phyloP scores from a whole-genome alignment of 306 rosid species.

The Cucurbita moschata region DNA sequence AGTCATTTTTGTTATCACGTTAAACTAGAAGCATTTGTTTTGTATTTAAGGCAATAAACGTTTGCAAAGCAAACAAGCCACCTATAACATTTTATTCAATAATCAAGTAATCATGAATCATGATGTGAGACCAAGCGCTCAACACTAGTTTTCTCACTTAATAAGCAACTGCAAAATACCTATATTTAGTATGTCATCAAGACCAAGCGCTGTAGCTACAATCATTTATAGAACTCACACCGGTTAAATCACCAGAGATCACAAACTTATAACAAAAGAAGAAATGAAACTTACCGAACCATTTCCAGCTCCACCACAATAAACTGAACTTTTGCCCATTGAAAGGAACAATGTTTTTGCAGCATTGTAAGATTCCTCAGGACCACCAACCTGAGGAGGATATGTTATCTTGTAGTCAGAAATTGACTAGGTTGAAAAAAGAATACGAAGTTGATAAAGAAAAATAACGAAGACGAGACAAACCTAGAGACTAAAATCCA shows the following conservation, averaged over 20 bases:
- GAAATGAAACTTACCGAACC: conserved; percentile 64
- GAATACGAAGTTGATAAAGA: background rate
- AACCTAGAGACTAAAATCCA: background rate
- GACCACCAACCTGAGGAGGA: conserved; percentile 76
- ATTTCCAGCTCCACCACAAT: conserved; percentile 82
- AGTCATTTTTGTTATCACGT: background rate
- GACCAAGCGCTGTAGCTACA: background rate
- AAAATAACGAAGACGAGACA: background rate
- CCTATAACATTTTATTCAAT: background rate
- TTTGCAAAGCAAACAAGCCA: background rate
- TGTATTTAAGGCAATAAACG: background rate
- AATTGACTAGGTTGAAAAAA: background rate
- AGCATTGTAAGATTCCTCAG: conserved; percentile 56
- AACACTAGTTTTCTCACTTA: background rate
- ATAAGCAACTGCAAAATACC: background rate
- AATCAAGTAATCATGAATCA: background rate
- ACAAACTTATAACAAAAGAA: background rate
- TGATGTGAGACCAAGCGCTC: background rate
- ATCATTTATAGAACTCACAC: background rate
- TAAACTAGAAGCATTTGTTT: background rate
- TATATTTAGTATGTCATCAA: background rate
- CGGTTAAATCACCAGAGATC: background rate
- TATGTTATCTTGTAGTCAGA: conserved; percentile 16
- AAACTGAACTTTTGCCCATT: conserved; percentile 73
- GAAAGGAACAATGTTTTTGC: conserved; percentile 56